Evolutionary conservation across 1,284 basidiomycete species (phyloP), one percentile per base, ranked within the genome.

Genomic region (Cutaneotrichosporon arboriforme): DNA sequence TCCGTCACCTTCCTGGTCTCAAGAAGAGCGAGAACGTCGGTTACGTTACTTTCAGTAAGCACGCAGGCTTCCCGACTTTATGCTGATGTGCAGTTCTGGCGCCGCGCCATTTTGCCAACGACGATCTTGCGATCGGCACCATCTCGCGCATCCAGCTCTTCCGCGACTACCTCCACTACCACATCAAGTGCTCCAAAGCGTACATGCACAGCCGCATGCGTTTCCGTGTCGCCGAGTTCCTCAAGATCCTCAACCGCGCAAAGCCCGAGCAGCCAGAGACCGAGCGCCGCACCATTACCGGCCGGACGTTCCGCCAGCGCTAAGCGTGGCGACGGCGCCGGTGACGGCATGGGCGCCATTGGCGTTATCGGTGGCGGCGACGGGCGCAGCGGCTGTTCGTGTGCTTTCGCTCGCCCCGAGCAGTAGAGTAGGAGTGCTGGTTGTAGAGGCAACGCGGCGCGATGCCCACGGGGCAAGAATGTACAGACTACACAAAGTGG

Each of bases 121-220:
- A 84, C 4, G 76, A 81, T n/a, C 80, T 84, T 35, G 86, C 88
- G 8, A 80, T 83, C n/a, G 79, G 81, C 31, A 94, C 92, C 14
- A 97, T 97, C 70, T 93, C 91, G 35, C 90, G 91, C 67, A 90
- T 98, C 68, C 91, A 97, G 74, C 81, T 97, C 37, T 98, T 99
- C 86, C 82, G 96, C 49, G 92, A 97, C 76, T 97, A 97, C 72
- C 80, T 99, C 36, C 96, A 99, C 77, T 98, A 98, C 76, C 96
- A 98, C 76, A 96, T 99, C 83, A 98, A 81, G 64, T 97, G 94
- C 76, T 93, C 88, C 50, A 98, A 98, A 76, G 96, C 94, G 1
- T 98, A 98, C 78, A 94, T 99, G 90, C 96, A 98, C 76, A 94
- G 90, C 21, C 81, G 96, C 47, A 96, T 99, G 93, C 82, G 96